A percentile compares a stretch with the other conserved stretches of the same genome.
Evolutionary conservation across 768 basidiomycete species (phyloP).

Genomic region (Russula compacta): DNA sequence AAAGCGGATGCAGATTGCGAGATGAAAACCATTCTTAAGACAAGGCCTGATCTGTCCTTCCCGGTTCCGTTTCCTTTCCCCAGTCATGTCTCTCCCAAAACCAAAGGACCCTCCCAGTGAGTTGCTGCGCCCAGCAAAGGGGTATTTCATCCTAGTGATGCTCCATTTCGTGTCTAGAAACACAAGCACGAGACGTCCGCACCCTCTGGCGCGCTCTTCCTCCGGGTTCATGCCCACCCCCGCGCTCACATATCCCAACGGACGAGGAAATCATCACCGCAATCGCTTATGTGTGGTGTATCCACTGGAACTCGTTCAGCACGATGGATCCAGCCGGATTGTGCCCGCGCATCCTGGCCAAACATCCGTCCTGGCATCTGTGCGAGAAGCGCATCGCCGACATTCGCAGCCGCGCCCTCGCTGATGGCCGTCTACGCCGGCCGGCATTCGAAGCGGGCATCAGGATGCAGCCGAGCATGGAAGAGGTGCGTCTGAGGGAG

Average conservation of each 20-base stretch:
- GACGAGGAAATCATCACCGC: slow-evolving; percentile 15
- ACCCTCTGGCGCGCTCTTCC: slow-evolving; percentile 14
- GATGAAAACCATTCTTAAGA: not conserved
- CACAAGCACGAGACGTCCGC: not conserved
- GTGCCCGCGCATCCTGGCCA: slow-evolving; percentile 8
- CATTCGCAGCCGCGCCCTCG: slow-evolving; percentile 5
- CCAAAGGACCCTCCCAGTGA: not conserved
- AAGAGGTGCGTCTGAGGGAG: slow-evolving; percentile 11
- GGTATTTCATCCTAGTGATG: not conserved
- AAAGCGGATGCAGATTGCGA: not conserved
- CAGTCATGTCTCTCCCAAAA: not conserved
- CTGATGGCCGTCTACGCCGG: slow-evolving; percentile 10
- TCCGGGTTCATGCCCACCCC: slow-evolving; percentile 6
- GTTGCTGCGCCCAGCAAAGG: not conserved
- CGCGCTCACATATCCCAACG: slow-evolving; percentile 10
- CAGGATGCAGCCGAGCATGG: slow-evolving; percentile 9
- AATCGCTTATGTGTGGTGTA: slow-evolving; percentile 14
- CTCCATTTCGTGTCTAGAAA: not conserved
- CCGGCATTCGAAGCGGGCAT: slow-evolving; percentile 8
- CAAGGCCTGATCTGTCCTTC: not conserved
- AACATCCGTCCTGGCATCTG: slow-evolving; percentile 6
- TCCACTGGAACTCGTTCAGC: slow-evolving; percentile 18
- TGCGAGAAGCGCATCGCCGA: slow-evolving; percentile 11
- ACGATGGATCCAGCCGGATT: slow-evolving; percentile 12
- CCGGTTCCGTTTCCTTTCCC: not conserved